phyloP scores from a whole-genome alignment of 306 rosid species.

The Crataegus laevigata region DNA sequence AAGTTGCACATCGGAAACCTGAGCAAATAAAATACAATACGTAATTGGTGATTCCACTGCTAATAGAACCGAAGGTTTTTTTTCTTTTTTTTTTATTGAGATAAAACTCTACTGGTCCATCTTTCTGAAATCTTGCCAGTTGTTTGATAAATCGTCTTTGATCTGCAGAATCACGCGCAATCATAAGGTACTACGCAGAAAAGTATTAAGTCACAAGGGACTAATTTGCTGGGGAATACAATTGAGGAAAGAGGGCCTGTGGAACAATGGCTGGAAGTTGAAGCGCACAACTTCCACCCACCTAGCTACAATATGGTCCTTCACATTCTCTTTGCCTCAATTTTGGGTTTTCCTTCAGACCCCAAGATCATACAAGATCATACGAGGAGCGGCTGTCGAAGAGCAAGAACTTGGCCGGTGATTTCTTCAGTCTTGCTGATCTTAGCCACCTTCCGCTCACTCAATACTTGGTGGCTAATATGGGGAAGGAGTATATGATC shows the following conservation, averaged over 20 bases:
- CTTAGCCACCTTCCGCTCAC: constrained; percentile 54
- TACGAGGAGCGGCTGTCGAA: constrained; percentile 51
- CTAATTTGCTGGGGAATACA: constrained; percentile 35
- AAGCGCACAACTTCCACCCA: constrained; percentile 28
- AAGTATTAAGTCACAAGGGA: constrained; percentile 34
- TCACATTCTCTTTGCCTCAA: constrained; percentile 13
- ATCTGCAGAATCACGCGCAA: constrained; percentile 39
- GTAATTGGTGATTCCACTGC: too few relatives aligned
- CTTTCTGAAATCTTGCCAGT: not conserved
- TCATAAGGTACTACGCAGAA: constrained; percentile 39
- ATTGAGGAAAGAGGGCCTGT: constrained; percentile 41
- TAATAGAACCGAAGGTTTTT: too few relatives aligned
- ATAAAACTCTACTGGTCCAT: too few relatives aligned
- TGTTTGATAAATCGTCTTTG: not conserved
- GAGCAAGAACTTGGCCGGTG: constrained; percentile 57
- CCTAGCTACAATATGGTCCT: constrained; percentile 8
- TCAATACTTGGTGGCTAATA: constrained; percentile 35
- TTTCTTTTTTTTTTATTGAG: too few relatives aligned
- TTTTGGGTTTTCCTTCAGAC: constrained; percentile 11
- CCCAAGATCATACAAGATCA: constrained; percentile 35
- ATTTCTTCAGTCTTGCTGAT: constrained; percentile 58
- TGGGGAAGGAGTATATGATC: constrained; percentile 24
- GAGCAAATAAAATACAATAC: too few relatives aligned
- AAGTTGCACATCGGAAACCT: too few relatives aligned
- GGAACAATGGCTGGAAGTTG: constrained; percentile 55